Conservation (phyloP, 306 rosid species). For the Clitoria ternatea region DNA sequence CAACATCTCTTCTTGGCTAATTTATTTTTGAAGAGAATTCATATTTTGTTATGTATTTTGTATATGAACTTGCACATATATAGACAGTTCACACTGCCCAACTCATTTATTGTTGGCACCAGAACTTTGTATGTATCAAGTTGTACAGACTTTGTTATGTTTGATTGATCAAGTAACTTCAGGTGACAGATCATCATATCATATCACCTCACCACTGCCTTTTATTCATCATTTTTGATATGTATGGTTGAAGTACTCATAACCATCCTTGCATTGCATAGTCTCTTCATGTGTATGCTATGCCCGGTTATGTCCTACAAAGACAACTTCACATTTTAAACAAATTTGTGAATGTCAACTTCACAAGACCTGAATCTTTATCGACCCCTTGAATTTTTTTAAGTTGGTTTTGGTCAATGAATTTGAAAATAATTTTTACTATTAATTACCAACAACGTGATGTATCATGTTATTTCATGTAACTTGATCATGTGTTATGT, state of each 20-base stretch:
- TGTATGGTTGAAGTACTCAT: conserved; percentile 24
- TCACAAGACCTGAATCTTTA: no score
- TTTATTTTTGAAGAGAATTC: conserved; percentile 33
- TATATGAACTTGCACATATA: conserved; percentile 55
- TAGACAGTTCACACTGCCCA: conserved; percentile 41
- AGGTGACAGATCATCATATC: no score
- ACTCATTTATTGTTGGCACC: conserved; percentile 57
- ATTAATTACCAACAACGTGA: no score
- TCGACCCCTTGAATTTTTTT: no score
- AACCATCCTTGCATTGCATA: no score
- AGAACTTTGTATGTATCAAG: conserved; percentile 64
- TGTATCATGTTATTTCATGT: no score
- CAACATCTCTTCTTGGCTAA: conserved; percentile 23
- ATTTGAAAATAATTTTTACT: no score
- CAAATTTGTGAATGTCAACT: background rate
- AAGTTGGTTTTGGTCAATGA: no score
- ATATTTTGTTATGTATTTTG: conserved; percentile 49
- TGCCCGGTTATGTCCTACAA: background rate
- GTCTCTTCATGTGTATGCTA: background rate
- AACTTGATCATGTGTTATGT: no score
- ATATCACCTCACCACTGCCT: conserved; percentile 20
- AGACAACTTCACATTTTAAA: background rate
- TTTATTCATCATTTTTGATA: conserved; percentile 15
- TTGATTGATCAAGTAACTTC: conserved; percentile 26
- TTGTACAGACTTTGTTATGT: conserved; percentile 61